Evolutionary conservation across 352 stramenopile genomes (phyloP), one percentile per base, ranked within the genome.

Genomic region (Phytopythium chamaehyphon): DNA sequence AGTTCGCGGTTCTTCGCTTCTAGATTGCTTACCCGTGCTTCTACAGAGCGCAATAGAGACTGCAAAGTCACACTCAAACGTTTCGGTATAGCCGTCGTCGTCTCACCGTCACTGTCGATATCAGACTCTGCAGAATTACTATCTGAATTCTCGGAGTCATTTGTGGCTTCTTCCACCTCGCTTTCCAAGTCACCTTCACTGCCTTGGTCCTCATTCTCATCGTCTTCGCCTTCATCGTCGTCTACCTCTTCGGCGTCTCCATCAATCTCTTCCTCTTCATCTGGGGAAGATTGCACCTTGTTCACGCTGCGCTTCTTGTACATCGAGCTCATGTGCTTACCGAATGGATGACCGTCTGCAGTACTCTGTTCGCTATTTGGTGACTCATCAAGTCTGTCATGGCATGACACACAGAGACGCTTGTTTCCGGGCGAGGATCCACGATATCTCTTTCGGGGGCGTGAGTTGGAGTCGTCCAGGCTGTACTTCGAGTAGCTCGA

Each of bases 11-110:
- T 72, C 35, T 72, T 66, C 14, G 61, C 49, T 53, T 86, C 62
- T 12, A 90, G 64, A 18, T 76, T 54, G 14, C 40, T 48, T 24
- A 84, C 71, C 21, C 72, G 65, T 7, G 33, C 59, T 19, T 85
- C 62, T 37, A 82, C 42, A 6, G 66, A 72, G 43, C 60, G 31
- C 6, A 82, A 45, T 16, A 82, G 62, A 10, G 33, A 40, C 35
- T 69, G 61, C 1, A 77, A 42, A 26, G 61, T 31, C 3, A 3
- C 6, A 3, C 19, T 31, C 11, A 53, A 33, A 33, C 28, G 42
- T 39, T 74, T 55, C 39, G 42, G 38, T 12, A 9, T 5, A 33
- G 28, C 5, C 2, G 15, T 52, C 46, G 33, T 38, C 2, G 19
- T 18, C 6, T 5, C 11, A n/a, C n/a, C 12, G 16, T 49, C 15